phyloP scores from a whole-genome alignment of 75 land plant species.

The Ceratopteris richardii region DNA sequence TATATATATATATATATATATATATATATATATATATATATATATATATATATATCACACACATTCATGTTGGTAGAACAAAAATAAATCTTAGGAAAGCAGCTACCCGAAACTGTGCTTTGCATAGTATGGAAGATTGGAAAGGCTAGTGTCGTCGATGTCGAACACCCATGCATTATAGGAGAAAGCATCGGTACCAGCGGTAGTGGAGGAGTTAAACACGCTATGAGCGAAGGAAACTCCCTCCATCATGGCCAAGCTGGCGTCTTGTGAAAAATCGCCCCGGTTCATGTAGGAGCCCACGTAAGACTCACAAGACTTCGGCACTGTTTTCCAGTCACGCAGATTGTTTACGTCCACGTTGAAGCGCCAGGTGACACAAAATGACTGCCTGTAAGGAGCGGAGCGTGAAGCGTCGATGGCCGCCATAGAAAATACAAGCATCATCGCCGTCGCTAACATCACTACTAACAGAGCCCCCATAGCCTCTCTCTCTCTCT shows the following conservation, averaged over 20 bases:
- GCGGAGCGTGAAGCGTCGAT: too few relatives aligned
- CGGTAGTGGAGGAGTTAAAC: constrained; percentile 3
- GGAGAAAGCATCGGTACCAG: neutral
- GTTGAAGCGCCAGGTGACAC: constrained; percentile 50
- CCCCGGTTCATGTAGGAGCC: constrained; percentile 45
- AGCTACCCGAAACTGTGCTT: constrained; percentile 43
- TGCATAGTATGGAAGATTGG: constrained; percentile 57
- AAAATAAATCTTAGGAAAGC: neutral
- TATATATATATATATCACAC: neutral
- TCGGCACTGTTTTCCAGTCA: constrained; percentile 45
- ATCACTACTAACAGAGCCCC: too few relatives aligned
- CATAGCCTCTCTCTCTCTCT: too few relatives aligned
- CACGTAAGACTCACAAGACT: constrained; percentile 38
- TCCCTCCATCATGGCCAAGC: constrained; percentile 30
- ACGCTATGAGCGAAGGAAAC: constrained; percentile 20
- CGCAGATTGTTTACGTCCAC: constrained; percentile 54
- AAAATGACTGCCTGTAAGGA: constrained; percentile 2
- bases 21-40: neutral
- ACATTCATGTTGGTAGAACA: neutral
- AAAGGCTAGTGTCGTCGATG: constrained; percentile 72
- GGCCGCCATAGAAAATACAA: too few relatives aligned
- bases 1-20: neutral
- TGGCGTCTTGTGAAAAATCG: constrained; percentile 34
- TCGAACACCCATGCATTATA: constrained; percentile 71
- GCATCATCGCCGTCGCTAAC: too few relatives aligned